Evolutionary conservation across 2,329 filamentous ascomycete species (phyloP), one percentile per base, ranked within the genome.

Genomic region (Aspergillus japonicus): DNA sequence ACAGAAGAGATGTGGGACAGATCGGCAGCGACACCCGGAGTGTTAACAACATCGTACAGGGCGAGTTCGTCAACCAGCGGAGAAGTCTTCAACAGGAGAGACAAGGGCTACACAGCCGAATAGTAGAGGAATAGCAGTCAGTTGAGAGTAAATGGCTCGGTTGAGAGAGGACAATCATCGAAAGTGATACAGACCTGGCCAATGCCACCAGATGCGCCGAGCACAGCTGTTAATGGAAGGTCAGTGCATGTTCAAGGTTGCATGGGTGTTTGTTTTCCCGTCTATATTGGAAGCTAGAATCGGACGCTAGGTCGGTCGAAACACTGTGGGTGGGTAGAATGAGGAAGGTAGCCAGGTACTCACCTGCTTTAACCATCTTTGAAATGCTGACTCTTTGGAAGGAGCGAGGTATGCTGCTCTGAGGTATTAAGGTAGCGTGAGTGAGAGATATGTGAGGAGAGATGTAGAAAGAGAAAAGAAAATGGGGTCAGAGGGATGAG

Each of bases 41-140:
- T 96, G 86, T 98, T 97, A 80, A 98, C 94, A 68, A 99, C 93
- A 96, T 99, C 95, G 85, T 97, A 99, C 71, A 99, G 90, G 63
- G 92, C 85, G 72, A 99, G 91, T 83, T 98, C 91, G 73, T 94
- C 89, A 73, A 99, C 85, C 74, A 92, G 87, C 66, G 92, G 90
- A 75, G 85, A 91, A 68, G 90, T 87, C 87, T 99, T 99, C 77
- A 98, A 86, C 71, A 99, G 90, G 69, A 99, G 91, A 67, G 95
- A 99, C 73, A 99, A 86, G 69, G 95, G 95, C 93, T 98, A 75
- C 60, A 53, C 10, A 57, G 10, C 35, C n/a, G 5, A 44, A 56
- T 14, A 31, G 2, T 3, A 24, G 51, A 44, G 26, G 48, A 33
- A 50, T 51, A 44, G 55, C 50, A 19, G 50, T 55, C 50, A 51